Percentiles rank a stretch among this genome's conserved stretches.
These are phyloP conservation scores for Dryas alaskensis DNA, from an alignment of 306 rosid genomes.

Conservation along the genomic window DNA sequence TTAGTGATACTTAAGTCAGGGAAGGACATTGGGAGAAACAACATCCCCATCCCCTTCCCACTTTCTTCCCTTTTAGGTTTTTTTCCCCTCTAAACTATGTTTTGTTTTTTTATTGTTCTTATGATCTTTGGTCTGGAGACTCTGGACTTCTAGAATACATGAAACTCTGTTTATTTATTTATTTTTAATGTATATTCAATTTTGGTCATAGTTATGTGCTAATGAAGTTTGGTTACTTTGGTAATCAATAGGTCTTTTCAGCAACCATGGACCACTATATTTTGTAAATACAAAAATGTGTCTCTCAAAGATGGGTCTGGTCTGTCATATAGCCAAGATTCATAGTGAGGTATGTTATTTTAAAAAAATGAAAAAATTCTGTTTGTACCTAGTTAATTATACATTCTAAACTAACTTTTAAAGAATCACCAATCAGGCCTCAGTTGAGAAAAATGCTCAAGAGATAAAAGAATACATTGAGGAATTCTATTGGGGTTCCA, in stretches of 20 bases:
- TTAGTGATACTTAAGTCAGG: neutral
- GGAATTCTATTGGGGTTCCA: constrained; percentile 96
- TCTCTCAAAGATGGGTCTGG: constrained; percentile 89
- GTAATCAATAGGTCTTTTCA: constrained; percentile 76
- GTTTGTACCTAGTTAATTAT: constrained; percentile 3
- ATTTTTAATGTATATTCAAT: neutral
- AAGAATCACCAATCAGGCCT: constrained; percentile 49
- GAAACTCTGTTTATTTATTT: neutral
- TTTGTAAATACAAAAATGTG: constrained; percentile 72
- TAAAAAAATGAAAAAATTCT: neutral
- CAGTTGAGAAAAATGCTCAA: constrained; percentile 94
- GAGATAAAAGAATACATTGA: constrained; percentile 91
- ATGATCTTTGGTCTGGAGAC: neutral
- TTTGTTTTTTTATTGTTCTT: neutral
- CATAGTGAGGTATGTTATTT: constrained; percentile 79
- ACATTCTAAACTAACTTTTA: constrained; percentile 29
- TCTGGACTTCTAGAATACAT: neutral
- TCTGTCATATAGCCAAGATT: constrained; percentile 96
- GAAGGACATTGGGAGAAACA: constrained; percentile 1
- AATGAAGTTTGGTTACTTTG: constrained; percentile 14
- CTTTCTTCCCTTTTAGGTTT: neutral
- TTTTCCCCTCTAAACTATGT: neutral
- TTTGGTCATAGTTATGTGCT: constrained; percentile 15
- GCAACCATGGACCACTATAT: constrained; percentile 97
- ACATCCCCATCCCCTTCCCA: neutral